Conservation (phyloP, 2,329 filamentous ascomycete species). For the Penicillium palitans region DNA sequence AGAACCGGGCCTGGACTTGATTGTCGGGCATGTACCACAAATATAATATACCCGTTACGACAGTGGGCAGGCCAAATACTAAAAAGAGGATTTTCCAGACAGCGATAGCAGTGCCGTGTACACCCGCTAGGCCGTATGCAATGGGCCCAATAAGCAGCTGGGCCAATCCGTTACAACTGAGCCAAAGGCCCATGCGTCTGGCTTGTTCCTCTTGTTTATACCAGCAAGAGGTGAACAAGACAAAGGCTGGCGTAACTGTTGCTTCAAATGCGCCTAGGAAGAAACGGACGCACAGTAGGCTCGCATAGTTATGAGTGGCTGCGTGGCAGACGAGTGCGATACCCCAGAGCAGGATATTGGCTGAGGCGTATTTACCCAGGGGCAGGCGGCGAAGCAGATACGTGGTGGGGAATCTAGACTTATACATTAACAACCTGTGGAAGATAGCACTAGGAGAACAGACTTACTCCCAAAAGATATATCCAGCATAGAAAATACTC, state of each 20-base stretch:
- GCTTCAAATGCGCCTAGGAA: constrained; percentile 21
- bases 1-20: constrained; percentile 12
- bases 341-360: constrained; percentile 31
- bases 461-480: constrained; percentile 47
- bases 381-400: constrained; percentile 51
- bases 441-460: not conserved
- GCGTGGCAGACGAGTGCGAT: constrained; percentile 18
- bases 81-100: constrained; percentile 19
- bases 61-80: constrained; percentile 13
- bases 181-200: constrained; percentile 18
- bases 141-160: constrained; percentile 13
- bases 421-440: not conserved
- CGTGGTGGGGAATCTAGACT: constrained; percentile 47
- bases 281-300: constrained; percentile 22
- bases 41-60: constrained; percentile 8
- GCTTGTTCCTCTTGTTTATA: constrained; percentile 18
- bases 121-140: constrained; percentile 15
- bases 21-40: constrained; percentile 17
- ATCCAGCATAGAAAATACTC: constrained; percentile 36
- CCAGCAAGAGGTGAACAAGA: constrained; percentile 17
- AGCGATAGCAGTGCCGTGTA: not conserved
- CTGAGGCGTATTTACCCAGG: constrained; percentile 50
- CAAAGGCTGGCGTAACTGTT: constrained; percentile 15
- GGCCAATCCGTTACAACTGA: constrained; percentile 19
- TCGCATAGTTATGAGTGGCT: constrained; percentile 19